Conservation (phyloP, 805 yeast species). For the Cyberlindnera maclurae region DNA sequence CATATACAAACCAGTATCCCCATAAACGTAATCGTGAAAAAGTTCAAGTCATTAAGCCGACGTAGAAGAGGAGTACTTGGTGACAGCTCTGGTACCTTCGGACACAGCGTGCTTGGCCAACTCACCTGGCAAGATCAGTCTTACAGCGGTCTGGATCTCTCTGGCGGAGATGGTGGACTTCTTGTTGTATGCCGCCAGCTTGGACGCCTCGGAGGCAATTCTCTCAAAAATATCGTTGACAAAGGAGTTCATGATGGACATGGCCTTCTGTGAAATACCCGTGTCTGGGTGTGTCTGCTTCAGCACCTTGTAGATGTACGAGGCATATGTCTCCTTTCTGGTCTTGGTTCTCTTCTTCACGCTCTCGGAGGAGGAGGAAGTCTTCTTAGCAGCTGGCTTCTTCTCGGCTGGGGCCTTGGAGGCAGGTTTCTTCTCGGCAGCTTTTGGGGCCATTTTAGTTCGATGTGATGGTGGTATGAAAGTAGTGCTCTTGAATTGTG, state of each 20-base stretch:
- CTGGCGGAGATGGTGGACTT: slow-evolving; percentile 96
- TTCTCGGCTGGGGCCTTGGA: slow-evolving; percentile 97
- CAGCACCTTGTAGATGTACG: slow-evolving; percentile 95
- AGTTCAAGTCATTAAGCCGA: slow-evolving; percentile 27
- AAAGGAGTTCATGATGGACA: slow-evolving; percentile 97
- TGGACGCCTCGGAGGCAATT: slow-evolving; percentile 96
- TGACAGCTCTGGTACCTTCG: slow-evolving; percentile 98
- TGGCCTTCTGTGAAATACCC: slow-evolving; percentile 96
- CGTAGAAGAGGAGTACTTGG: slow-evolving; percentile 78
- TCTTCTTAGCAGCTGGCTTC: slow-evolving; percentile 88
- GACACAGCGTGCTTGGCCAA: slow-evolving; percentile 97
- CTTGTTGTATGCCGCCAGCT: slow-evolving; percentile 97
- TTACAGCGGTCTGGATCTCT: slow-evolving; percentile 97
- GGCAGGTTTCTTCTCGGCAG: slow-evolving; percentile 60
- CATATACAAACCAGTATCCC: slow-evolving; percentile 7
- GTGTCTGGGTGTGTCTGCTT: slow-evolving; percentile 99
- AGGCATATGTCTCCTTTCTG: slow-evolving; percentile 96
- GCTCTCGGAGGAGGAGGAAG: slow-evolving; percentile 70
- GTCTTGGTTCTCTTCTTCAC: slow-evolving; percentile 90
- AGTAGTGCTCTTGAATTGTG: too few relatives aligned
- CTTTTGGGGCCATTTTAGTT: slow-evolving; percentile 59
- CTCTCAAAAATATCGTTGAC: slow-evolving; percentile 98
- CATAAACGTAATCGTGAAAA: slow-evolving; percentile 7
- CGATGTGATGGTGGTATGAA: too few relatives aligned
- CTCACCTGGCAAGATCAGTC: slow-evolving; percentile 97